Conservation (phyloP, 768 basidiomycete species). For the Mrakia frigida region DNA sequence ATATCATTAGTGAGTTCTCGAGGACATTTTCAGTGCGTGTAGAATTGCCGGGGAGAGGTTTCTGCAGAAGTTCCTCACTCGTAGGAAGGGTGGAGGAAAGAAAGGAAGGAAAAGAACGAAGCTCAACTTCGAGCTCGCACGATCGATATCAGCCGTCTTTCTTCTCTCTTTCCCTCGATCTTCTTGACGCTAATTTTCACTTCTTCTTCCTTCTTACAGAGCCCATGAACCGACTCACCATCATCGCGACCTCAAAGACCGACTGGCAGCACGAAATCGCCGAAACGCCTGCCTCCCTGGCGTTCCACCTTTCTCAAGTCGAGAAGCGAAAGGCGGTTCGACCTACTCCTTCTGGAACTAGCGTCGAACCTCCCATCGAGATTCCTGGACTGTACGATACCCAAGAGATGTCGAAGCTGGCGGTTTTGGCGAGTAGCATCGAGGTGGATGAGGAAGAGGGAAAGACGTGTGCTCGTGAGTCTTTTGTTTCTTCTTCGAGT, state of each 20-base stretch:
- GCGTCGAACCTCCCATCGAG: conserved; percentile 31
- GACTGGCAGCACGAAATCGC: conserved; percentile 78
- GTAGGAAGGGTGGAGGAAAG: background rate
- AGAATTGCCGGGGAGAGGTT: background rate
- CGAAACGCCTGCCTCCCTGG: conserved; percentile 63
- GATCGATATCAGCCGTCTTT: background rate
- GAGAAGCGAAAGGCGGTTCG: conserved; percentile 25
- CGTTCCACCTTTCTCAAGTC: conserved; percentile 52
- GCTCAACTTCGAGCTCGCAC: too few relatives aligned
- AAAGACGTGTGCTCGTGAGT: too few relatives aligned
- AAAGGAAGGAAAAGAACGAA: too few relatives aligned
- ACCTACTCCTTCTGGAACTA: background rate
- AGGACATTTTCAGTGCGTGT: too few relatives aligned
- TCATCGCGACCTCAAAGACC: conserved; percentile 82
- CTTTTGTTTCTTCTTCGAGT: too few relatives aligned
- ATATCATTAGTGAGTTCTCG: conserved; percentile 56
- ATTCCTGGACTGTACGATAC: conserved; percentile 58
- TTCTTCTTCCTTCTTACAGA: background rate
- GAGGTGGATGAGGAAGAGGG: too few relatives aligned
- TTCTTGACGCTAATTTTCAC: background rate
- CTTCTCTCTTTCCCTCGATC: background rate
- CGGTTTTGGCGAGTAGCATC: conserved; percentile 61
- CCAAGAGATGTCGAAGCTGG: conserved; percentile 54
- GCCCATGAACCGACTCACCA: conserved; percentile 51
- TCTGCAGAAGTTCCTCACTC: background rate